Evolutionary conservation across 352 stramenopile genomes (phyloP).

Genomic region (Elongisporangium undulatum): DNA sequence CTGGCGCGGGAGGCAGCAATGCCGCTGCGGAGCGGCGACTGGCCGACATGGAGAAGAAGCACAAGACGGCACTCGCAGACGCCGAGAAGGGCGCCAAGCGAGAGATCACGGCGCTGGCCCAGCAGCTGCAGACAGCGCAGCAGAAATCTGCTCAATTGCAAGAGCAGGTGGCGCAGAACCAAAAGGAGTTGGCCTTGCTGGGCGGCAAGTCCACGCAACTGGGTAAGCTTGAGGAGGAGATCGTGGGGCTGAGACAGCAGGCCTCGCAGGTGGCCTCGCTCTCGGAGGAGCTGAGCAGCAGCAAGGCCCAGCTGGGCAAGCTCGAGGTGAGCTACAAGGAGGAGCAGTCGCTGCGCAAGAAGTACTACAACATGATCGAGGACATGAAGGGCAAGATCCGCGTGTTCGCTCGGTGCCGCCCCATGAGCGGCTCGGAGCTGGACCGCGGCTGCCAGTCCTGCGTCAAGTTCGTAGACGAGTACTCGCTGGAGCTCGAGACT

Average conservation of each 20-base stretch:
- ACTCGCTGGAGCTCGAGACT: slow-evolving; percentile 81
- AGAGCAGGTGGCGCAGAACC: slow-evolving; percentile 38
- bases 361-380: slow-evolving; percentile 96
- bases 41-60: slow-evolving; percentile 76
- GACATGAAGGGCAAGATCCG: slow-evolving; percentile 96
- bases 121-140: slow-evolving; percentile 54
- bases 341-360: slow-evolving; percentile 90
- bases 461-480: slow-evolving; percentile 77
- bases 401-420: slow-evolving; percentile 89
- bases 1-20: slow-evolving; percentile 7
- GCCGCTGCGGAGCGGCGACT: slow-evolving; percentile 49
- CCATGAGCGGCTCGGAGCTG: slow-evolving; percentile 86
- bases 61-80: slow-evolving; percentile 67
- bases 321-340: slow-evolving; percentile 82
- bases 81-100: slow-evolving; percentile 47
- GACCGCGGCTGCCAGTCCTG: slow-evolving; percentile 67
- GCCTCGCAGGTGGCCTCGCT: slow-evolving; percentile 47
- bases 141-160: slow-evolving; percentile 32
- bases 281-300: slow-evolving; percentile 30
- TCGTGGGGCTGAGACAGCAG: slow-evolving; percentile 40
- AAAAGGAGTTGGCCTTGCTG: slow-evolving; percentile 38
- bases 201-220: slow-evolving; percentile 53
- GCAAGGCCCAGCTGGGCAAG: slow-evolving; percentile 29
- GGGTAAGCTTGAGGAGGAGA: slow-evolving; percentile 57
- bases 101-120: slow-evolving; percentile 34